phyloP scores from a whole-genome alignment of 208 protist genomes.

The Tetramitus jugosus region DNA sequence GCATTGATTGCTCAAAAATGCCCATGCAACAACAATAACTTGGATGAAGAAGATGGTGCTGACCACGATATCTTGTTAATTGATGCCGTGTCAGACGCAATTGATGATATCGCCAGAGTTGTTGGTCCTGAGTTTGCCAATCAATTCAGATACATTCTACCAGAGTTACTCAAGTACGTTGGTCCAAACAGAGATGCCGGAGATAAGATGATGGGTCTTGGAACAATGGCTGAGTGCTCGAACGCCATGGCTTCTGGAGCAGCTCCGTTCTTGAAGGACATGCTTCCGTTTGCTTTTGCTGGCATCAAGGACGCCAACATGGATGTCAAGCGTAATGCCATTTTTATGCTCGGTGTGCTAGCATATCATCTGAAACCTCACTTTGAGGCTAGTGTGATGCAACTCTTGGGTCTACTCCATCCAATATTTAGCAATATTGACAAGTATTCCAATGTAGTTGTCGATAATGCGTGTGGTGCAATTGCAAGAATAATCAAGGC shows the following conservation, averaged over 20 bases:
- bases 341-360: not conserved
- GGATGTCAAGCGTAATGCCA: not conserved
- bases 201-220: constrained; percentile 16
- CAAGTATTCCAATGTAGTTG: not conserved
- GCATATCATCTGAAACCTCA: not conserved
- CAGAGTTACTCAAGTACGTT: not conserved
- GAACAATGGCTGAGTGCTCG: not conserved
- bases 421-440: not conserved
- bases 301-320: not conserved
- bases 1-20: not conserved
- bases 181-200: not conserved
- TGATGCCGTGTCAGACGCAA: not conserved
- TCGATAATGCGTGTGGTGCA: constrained; percentile 33
- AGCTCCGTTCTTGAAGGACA: not conserved
- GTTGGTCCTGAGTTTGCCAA: not conserved
- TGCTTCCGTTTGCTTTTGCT: not conserved
- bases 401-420: not conserved
- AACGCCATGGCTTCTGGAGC: not conserved
- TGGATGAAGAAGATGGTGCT: not conserved
- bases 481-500: constrained; percentile 27
- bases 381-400: not conserved
- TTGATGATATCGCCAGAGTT: not conserved
- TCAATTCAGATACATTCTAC: not conserved
- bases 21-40: not conserved
- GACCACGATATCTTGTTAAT: constrained; percentile 13